Base-by-base conservation (phyloP, 2,329 filamentous ascomycete species). In the Piedraia hortae region DNA sequence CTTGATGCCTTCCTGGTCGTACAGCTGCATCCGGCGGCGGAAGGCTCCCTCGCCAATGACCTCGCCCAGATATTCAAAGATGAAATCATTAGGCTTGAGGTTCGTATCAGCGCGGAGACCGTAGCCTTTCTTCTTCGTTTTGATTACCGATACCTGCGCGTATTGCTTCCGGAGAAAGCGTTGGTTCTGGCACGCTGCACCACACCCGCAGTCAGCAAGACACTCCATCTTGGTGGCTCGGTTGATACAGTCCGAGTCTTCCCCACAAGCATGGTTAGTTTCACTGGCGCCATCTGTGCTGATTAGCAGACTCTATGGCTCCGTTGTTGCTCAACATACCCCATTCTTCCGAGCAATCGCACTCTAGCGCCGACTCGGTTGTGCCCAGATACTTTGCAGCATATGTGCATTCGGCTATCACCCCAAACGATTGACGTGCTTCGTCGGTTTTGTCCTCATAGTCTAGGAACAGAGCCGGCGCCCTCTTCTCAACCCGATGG, bases 201-300 rank as follows among this genome's bases (percentile, higher is more conserved):
- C 80, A 45, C 85, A 97, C 40, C 77, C 74, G 46, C 80, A 85
- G 34, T 80, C 71, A 28, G 64, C 64, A 16, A 74, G 59, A 43
- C 85, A 97, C 50, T 97, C 85, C 63, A 93, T 90, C 47, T 91
- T 93, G 26, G 82, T 93, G 26, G 77, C 74, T 38, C 85, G 73
- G 46, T 97, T 97, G 55, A 97, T 97, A 48, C 85, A 97, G 46
- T 93, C 82, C 9, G 80, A 89, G 46, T 91, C 77, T 37, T 91
- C 80, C 32, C 75, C 82, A 45, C 85, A 97, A 21, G 85, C 80
- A 47, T 69, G 48, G 44, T 97, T 97, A 26, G 40, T 46, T 28
- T 48, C 47, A 12, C 48, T 46, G 10, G 47, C 38, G 22, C 51
- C 19, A 39, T 64, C 59, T 63, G 21, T 19, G 21, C 22, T 23